phyloP scores from a whole-genome alignment of 1,139 yeast species.

The Tardiomyces digboiensis region DNA sequence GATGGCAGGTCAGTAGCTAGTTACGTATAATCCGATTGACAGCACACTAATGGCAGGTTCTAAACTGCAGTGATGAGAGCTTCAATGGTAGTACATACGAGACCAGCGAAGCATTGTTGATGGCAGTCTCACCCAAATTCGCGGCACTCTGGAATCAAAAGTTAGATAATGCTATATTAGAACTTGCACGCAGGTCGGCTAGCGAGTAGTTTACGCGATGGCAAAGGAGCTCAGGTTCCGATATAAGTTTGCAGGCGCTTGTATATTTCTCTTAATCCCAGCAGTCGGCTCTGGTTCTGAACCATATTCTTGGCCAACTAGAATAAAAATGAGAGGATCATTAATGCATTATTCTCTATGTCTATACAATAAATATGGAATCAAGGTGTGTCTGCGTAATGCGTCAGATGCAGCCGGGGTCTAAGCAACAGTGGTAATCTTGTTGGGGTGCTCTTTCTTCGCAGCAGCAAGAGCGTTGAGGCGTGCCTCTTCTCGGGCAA shows the following conservation, averaged over 20 bases:
- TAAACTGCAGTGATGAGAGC: slow-evolving; percentile 4
- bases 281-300: too few relatives aligned
- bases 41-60: slow-evolving; percentile 5
- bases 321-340: background rate
- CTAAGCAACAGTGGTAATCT: too few relatives aligned
- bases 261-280: too few relatives aligned
- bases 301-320: too few relatives aligned
- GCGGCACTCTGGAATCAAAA: slow-evolving; percentile 25
- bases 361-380: background rate
- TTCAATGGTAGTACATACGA: slow-evolving; percentile 22
- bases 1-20: slow-evolving; percentile 18
- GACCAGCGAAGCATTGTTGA: slow-evolving; percentile 39
- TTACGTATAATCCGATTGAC: background rate
- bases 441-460: background rate
- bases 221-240: too few relatives aligned
- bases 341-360: background rate
- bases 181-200: slow-evolving; percentile 1
- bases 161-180: slow-evolving; percentile 21
- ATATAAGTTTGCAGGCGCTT: too few relatives aligned
- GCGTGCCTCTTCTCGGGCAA: slow-evolving; percentile 19
- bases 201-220: too few relatives aligned
- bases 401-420: too few relatives aligned
- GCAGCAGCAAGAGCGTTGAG: background rate
- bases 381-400: background rate
- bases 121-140: slow-evolving; percentile 31